Conservation (phyloP, 2,329 filamentous ascomycete genomes). For the Berkeleyomyces basicola region DNA sequence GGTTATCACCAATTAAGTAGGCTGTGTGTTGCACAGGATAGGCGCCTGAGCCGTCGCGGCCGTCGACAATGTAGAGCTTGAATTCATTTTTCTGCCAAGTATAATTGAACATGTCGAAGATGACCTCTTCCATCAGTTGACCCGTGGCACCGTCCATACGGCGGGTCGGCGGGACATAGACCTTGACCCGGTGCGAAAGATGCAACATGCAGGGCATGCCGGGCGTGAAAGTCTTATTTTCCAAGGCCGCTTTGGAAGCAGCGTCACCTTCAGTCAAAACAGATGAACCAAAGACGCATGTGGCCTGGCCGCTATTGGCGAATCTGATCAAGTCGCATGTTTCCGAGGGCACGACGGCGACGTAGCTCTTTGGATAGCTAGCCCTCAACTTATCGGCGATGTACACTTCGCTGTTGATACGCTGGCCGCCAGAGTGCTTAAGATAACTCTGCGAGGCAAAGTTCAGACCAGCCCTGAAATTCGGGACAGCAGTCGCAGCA, state of each 20-base stretch:
- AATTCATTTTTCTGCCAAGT: conserved; percentile 27
- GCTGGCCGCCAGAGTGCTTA: conserved; percentile 25
- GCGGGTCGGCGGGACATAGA: conserved; percentile 25
- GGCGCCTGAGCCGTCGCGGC: conserved; percentile 23
- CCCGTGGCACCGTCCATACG: conserved; percentile 26
- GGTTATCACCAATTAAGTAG: conserved; percentile 24
- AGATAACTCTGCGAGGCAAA: conserved; percentile 18
- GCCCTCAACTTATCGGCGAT: conserved; percentile 25
- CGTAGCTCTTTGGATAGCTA: conserved; percentile 27
- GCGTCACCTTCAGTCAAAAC: no score
- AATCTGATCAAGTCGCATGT: conserved; percentile 26
- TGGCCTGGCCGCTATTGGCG: conserved; percentile 25
- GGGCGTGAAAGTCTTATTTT: not conserved
- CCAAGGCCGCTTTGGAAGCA: conserved; percentile 18
- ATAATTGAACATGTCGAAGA: conserved; percentile 29
- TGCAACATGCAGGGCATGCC: not conserved
- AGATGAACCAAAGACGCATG: not conserved
- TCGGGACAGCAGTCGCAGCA: not conserved
- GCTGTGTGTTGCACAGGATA: conserved; percentile 22
- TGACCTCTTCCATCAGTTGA: conserved; percentile 19
- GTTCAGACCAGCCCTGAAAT: conserved; percentile 14
- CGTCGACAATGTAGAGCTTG: conserved; percentile 27
- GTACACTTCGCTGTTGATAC: conserved; percentile 28
- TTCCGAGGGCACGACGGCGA: conserved; percentile 23
- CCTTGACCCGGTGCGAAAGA: conserved; percentile 23